Conservation (phyloP, 306 rosid species). For the Neltuma alba region DNA sequence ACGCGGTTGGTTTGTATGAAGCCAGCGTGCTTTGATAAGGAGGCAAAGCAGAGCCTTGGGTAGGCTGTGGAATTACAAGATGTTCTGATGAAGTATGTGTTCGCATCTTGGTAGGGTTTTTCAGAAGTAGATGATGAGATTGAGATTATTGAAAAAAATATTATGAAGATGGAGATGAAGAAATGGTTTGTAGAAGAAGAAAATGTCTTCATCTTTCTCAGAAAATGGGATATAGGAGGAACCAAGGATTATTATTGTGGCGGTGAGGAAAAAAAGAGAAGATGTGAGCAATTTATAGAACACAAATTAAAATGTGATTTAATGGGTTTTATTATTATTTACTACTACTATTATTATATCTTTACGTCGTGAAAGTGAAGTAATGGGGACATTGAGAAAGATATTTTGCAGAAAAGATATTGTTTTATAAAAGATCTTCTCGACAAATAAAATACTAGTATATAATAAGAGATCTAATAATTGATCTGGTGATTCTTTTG, state of each 20-base stretch:
- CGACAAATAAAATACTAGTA: background rate
- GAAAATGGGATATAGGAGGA: background rate
- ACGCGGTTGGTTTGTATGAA: slow-evolving; percentile 57
- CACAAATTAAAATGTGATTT: background rate
- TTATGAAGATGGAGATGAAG: background rate
- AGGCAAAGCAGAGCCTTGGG: slow-evolving; percentile 64
- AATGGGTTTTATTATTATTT: background rate
- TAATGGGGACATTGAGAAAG: background rate
- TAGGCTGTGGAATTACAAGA: slow-evolving; percentile 72
- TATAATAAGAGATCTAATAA: background rate
- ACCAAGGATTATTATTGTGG: background rate
- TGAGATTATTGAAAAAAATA: slow-evolving; percentile 14
- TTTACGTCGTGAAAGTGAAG: background rate
- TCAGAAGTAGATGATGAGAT: slow-evolving; percentile 29
- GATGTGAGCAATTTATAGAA: background rate
- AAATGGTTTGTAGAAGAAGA: background rate
- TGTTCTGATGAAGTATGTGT: slow-evolving; percentile 59
- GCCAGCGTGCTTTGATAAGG: slow-evolving; percentile 61
- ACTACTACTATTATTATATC: background rate
- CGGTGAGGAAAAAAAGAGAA: background rate
- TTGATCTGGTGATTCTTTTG: background rate
- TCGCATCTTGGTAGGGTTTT: slow-evolving; percentile 30
- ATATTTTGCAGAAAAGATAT: background rate
- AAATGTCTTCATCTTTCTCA: background rate
- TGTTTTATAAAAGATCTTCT: background rate